Conservation (phyloP, 352 stramenopile genomes). For the Plasmopara halstedii region DNA sequence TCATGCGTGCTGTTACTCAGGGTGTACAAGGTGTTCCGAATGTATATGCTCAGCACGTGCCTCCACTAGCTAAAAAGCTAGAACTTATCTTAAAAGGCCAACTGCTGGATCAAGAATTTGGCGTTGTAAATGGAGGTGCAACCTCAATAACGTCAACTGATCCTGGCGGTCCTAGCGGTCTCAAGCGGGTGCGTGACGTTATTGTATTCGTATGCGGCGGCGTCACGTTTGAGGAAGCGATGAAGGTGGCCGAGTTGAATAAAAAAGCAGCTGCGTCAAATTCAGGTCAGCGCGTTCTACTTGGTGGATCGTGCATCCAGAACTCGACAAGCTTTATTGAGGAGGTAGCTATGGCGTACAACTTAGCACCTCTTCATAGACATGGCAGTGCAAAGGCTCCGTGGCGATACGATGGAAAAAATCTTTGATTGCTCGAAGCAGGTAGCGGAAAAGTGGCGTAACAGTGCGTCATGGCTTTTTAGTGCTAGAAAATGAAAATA, state of each 20-base stretch:
- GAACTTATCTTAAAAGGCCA: slow-evolving; percentile 74
- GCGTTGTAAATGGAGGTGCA: slow-evolving; percentile 93
- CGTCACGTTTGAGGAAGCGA: slow-evolving; percentile 98
- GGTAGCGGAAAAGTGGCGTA: no score
- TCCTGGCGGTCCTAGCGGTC: slow-evolving; percentile 87
- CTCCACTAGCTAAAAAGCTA: slow-evolving; percentile 93
- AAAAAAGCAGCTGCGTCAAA: slow-evolving; percentile 51
- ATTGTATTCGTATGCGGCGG: slow-evolving; percentile 98
- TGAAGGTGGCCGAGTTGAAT: slow-evolving; percentile 97
- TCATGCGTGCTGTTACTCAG: slow-evolving; percentile 89
- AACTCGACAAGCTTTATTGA: slow-evolving; percentile 97
- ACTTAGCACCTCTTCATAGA: slow-evolving; percentile 20
- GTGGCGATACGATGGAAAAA: slow-evolving; percentile 64
- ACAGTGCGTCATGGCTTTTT: no score
- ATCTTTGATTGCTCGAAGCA: no score
- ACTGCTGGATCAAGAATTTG: slow-evolving; percentile 70
- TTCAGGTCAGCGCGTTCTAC: slow-evolving; percentile 85
- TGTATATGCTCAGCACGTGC: slow-evolving; percentile 98
- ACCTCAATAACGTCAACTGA: slow-evolving; percentile 15
- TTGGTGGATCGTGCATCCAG: slow-evolving; percentile 94
- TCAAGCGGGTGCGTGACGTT: slow-evolving; percentile 94
- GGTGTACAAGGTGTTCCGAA: slow-evolving; percentile 95
- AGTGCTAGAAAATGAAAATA: no score
- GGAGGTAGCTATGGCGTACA: slow-evolving; percentile 76
- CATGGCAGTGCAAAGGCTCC: slow-evolving; percentile 7